Conservation (phyloP, 495 filamentous ascomycete species). For the Penicillium pulvis region DNA sequence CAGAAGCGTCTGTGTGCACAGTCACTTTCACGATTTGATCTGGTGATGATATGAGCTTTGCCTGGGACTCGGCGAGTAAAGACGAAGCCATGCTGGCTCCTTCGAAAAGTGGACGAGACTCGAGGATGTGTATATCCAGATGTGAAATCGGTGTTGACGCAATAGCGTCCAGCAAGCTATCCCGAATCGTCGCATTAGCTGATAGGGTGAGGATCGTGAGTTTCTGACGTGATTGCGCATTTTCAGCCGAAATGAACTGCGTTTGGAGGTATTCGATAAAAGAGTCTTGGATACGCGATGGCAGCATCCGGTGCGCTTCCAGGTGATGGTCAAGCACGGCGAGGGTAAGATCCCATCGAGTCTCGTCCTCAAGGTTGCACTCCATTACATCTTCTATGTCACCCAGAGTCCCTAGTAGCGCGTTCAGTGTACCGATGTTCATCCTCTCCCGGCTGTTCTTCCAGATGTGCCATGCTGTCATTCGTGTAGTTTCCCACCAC, state of each 20-base stretch:
- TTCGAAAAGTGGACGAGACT: constrained; percentile 68
- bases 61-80: background rate
- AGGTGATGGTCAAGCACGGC: constrained; percentile 36
- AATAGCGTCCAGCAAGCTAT: constrained; percentile 38
- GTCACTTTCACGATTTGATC: constrained; percentile 38
- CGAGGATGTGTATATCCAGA: constrained; percentile 60
- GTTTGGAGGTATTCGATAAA: constrained; percentile 38
- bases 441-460: constrained; percentile 66
- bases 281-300: constrained; percentile 32
- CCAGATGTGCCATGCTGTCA: constrained; percentile 64
- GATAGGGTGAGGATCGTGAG: constrained; percentile 60
- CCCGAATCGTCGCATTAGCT: constrained; percentile 60
- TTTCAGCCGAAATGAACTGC: constrained; percentile 27
- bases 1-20: constrained; percentile 63
- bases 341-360: constrained; percentile 27
- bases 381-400: constrained; percentile 32
- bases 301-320: constrained; percentile 25
- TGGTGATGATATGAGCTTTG: constrained; percentile 33
- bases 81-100: constrained; percentile 57
- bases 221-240: constrained; percentile 17
- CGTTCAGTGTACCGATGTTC: constrained; percentile 59
- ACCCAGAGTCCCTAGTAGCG: constrained; percentile 47
- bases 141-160: constrained; percentile 25
- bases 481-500: constrained; percentile 58
- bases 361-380: constrained; percentile 22